These are phyloP conservation scores for Debaryomycetaceae sp. DNA, from an alignment of 1,139 yeast species.

Conservation along the genomic window DNA sequence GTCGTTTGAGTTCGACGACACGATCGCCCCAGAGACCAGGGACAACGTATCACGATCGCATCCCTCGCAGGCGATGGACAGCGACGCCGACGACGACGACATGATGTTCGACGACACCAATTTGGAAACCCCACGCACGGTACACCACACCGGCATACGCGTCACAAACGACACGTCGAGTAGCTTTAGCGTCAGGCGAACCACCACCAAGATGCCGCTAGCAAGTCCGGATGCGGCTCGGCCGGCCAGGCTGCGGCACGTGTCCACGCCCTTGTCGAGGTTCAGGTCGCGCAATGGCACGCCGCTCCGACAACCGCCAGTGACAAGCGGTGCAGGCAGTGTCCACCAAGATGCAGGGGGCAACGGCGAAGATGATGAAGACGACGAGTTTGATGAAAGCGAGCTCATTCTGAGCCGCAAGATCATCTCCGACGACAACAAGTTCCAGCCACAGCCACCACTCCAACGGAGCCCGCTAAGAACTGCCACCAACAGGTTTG, in stretches of 20 bases:
- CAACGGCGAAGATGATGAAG: background rate
- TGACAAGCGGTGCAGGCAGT: slow-evolving; percentile 5
- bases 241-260: slow-evolving; percentile 11
- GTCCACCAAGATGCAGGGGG: slow-evolving; percentile 6
- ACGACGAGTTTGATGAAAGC: slow-evolving; percentile 12
- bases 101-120: slow-evolving; percentile 24
- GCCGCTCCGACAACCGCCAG: slow-evolving; percentile 13
- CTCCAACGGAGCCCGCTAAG: slow-evolving; percentile 3
- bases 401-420: slow-evolving; percentile 15
- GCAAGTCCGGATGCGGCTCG: slow-evolving; percentile 12
- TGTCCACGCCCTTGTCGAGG: slow-evolving; percentile 9
- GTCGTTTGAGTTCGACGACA: slow-evolving; percentile 10
- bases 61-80: background rate
- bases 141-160: no score
- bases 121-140: slow-evolving; percentile 18
- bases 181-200: slow-evolving; percentile 9
- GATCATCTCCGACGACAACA: slow-evolving; percentile 20
- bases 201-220: slow-evolving; percentile 18
- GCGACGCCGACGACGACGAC: slow-evolving; percentile 12
- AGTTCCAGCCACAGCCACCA: slow-evolving; percentile 15
- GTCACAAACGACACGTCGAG: slow-evolving; percentile 1
- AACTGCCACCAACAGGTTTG: background rate
- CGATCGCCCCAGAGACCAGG: slow-evolving; percentile 2
- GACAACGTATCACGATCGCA: background rate
- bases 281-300: slow-evolving; percentile 16